Evolutionary conservation across 306 rosid genomes (phyloP).

Genomic region (Cicer chorassanicum): DNA sequence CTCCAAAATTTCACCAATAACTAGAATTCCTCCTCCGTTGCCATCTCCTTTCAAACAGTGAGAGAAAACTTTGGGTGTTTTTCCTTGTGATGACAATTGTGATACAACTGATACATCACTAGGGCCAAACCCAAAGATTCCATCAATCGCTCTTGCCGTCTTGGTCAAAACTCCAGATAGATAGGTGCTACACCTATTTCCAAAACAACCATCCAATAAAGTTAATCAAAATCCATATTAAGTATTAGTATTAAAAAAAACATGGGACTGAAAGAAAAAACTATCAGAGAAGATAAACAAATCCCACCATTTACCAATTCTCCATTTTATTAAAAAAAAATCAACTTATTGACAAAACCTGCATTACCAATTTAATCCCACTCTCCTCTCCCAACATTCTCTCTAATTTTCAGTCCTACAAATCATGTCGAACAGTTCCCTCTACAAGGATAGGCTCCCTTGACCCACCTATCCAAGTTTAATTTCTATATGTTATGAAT

Average conservation of each 20-base stretch:
- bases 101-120: conserved; percentile 83
- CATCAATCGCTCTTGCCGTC: conserved; percentile 75
- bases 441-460: background rate
- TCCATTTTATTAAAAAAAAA: background rate
- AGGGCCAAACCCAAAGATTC: conserved; percentile 53
- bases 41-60: conserved; percentile 91
- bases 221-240: background rate
- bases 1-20: conserved; percentile 95
- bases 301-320: background rate
- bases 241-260: background rate
- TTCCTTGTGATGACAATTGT: conserved; percentile 74
- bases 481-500: background rate
- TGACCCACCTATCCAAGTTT: conserved; percentile 34
- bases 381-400: no score
- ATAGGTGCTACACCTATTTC: conserved; percentile 81
- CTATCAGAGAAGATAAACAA: conserved; percentile 1
- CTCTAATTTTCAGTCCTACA: no score
- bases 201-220: conserved; percentile 23
- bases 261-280: no score
- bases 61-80: conserved; percentile 85
- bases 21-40: conserved; percentile 89
- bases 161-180: conserved; percentile 83
- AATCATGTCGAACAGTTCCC: background rate
- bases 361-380: no score
- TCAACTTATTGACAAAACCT: background rate